A percentile compares a stretch with the other conserved stretches of the same genome.
Evolutionary conservation across 2,329 filamentous ascomycete species (phyloP).

Genomic region (Aspergillus sp.): DNA sequence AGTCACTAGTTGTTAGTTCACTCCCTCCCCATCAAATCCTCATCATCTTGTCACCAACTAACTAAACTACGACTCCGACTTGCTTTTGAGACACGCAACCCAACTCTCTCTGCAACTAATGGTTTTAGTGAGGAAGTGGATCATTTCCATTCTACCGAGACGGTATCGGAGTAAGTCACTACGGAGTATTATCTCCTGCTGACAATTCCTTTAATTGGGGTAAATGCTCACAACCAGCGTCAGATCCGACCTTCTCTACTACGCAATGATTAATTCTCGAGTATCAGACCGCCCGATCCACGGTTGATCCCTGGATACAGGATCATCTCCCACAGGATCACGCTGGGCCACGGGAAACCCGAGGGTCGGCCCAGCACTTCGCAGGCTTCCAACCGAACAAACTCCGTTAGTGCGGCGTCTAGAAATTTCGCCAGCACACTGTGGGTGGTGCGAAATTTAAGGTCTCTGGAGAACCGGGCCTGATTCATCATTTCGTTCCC

Average conservation of each 20-base stretch:
- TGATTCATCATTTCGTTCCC: conserved; percentile 18
- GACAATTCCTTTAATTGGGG: too few species aligned
- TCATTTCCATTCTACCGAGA: too few species aligned
- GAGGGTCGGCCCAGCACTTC: neutral
- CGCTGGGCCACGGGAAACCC: neutral
- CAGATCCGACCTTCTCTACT: too few species aligned
- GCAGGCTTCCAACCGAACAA: conserved; percentile 14
- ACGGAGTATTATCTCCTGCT: too few species aligned
- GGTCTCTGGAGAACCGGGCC: neutral
- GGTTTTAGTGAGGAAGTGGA: too few species aligned
- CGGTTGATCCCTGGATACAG: neutral
- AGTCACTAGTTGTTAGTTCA: too few species aligned
- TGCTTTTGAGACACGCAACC: too few species aligned
- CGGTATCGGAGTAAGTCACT: too few species aligned
- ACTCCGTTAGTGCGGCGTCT: conserved; percentile 23
- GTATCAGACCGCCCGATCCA: neutral
- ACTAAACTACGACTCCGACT: too few species aligned
- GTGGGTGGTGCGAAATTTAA: neutral
- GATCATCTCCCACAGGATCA: neutral
- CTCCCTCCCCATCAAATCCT: too few species aligned
- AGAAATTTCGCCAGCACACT: conserved; percentile 21
- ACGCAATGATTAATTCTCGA: neutral
- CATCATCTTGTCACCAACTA: too few species aligned
- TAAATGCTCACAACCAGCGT: neutral
- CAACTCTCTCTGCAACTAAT: too few species aligned